phyloP scores from a whole-genome alignment of 768 basidiomycete genomes.

The Russula dissimulans region DNA sequence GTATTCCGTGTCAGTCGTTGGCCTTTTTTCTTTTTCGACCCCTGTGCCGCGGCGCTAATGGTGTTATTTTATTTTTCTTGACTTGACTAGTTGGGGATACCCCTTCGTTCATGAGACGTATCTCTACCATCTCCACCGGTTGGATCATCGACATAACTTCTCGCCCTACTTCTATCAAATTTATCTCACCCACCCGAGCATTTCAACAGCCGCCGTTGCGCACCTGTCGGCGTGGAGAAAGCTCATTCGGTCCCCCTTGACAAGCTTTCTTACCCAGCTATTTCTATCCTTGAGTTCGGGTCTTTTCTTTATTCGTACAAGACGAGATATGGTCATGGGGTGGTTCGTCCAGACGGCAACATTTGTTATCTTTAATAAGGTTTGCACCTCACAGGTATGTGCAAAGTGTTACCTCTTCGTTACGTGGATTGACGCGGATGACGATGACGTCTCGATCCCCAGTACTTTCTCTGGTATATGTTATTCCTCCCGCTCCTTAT shows the following conservation, averaged over 20 bases:
- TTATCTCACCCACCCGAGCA: constrained; percentile 70
- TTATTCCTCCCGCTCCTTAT: constrained; percentile 79
- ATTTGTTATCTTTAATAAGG: constrained; percentile 97
- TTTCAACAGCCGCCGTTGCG: constrained; percentile 16
- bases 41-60: background rate
- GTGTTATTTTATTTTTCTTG: background rate
- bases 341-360: constrained; percentile 88
- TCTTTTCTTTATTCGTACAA: constrained; percentile 52
- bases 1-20: constrained; percentile 59
- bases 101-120: constrained; percentile 90
- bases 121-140: constrained; percentile 82
- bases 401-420: constrained; percentile 7
- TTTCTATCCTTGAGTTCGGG: constrained; percentile 61
- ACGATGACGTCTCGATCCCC: constrained; percentile 2
- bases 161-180: constrained; percentile 95
- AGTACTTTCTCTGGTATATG: constrained; percentile 98
- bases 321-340: constrained; percentile 59
- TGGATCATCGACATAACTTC: constrained; percentile 98
- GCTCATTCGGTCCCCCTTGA: constrained; percentile 60
- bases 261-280: constrained; percentile 82
- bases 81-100: constrained; percentile 71
- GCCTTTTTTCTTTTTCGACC: background rate
- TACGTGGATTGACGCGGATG: background rate
- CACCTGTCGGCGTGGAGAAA: constrained; percentile 31
- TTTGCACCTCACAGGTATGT: constrained; percentile 90